Evolutionary conservation across 495 filamentous ascomycete species (phyloP).

Genomic region (Aspergillus biplanus): DNA sequence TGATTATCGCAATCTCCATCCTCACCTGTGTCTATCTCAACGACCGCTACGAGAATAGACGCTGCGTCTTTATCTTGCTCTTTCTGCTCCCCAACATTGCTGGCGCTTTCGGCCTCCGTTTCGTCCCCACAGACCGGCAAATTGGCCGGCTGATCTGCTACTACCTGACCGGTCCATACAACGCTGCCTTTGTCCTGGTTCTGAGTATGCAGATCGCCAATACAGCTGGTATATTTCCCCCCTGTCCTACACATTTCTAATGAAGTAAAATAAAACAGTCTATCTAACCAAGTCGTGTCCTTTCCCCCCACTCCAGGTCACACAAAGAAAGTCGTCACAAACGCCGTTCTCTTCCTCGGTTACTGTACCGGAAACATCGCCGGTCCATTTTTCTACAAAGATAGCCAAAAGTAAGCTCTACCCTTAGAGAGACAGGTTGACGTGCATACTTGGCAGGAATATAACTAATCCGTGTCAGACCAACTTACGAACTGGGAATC

Average conservation of each 20-base stretch:
- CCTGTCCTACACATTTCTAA: background rate
- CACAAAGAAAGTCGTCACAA: constrained; percentile 66
- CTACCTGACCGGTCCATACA: constrained; percentile 61
- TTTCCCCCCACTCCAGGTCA: constrained; percentile 40
- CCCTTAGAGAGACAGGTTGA: too few relatives aligned
- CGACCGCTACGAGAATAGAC: constrained; percentile 58
- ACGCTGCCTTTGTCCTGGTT: constrained; percentile 62
- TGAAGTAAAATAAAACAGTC: background rate
- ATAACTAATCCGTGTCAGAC: constrained; percentile 29
- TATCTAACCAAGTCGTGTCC: background rate
- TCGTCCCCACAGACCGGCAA: constrained; percentile 47
- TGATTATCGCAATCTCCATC: constrained; percentile 60
- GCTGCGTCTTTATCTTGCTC: constrained; percentile 57
- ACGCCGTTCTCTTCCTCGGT: constrained; percentile 59
- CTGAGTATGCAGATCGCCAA: constrained; percentile 62
- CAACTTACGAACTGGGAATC: constrained; percentile 60
- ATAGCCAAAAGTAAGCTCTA: constrained; percentile 46
- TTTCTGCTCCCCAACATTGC: constrained; percentile 60
- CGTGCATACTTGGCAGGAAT: background rate
- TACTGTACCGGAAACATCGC: constrained; percentile 58
- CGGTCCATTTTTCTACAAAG: constrained; percentile 66
- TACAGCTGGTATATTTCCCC: constrained; percentile 45
- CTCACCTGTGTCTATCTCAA: constrained; percentile 61
- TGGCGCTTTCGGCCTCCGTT: constrained; percentile 59
- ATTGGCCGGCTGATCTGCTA: constrained; percentile 60